Conservation (phyloP, 192 early-diverging fungal species). For the Coemansia sp. region DNA sequence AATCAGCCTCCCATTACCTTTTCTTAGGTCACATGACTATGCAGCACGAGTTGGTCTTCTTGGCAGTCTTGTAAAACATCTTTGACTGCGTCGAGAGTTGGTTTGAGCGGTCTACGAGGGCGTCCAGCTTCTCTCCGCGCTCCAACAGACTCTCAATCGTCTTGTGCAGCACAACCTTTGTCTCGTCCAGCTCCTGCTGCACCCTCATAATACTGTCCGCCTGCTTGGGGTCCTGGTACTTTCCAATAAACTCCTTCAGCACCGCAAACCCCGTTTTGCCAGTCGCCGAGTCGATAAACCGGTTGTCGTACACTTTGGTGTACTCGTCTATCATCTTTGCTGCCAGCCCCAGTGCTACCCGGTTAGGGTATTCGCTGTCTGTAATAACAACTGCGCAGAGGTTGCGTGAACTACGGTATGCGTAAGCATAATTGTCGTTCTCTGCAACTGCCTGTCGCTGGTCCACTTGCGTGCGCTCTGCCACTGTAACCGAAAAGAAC, state of each 20-base stretch:
- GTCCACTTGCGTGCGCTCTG: constrained; percentile 78
- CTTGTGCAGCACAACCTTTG: constrained; percentile 90
- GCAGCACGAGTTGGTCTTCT: constrained; percentile 64
- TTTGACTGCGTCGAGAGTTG: constrained; percentile 86
- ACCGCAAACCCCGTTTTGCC: constrained; percentile 63
- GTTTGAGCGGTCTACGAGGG: constrained; percentile 78
- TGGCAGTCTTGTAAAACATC: constrained; percentile 96
- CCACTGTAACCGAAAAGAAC: constrained; percentile 79
- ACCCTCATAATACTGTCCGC: constrained; percentile 91
- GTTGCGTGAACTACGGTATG: constrained; percentile 68
- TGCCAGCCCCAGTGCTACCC: constrained; percentile 82
- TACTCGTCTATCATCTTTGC: constrained; percentile 90
- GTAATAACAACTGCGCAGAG: constrained; percentile 75
- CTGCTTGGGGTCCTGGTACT: constrained; percentile 90
- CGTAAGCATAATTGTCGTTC: constrained; percentile 77
- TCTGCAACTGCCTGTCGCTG: constrained; percentile 78
- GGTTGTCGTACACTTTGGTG: constrained; percentile 55
- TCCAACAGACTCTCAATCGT: constrained; percentile 89
- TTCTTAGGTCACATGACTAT: constrained; percentile 51
- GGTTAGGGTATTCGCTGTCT: constrained; percentile 85
- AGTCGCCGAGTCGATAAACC: constrained; percentile 21
- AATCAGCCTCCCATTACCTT: no score
- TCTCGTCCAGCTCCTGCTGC: constrained; percentile 95
- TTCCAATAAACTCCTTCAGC: constrained; percentile 65
- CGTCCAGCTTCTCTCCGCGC: constrained; percentile 86